Base-by-base conservation (phyloP, 306 rosid species). In the Acacia crassicarpa region DNA sequence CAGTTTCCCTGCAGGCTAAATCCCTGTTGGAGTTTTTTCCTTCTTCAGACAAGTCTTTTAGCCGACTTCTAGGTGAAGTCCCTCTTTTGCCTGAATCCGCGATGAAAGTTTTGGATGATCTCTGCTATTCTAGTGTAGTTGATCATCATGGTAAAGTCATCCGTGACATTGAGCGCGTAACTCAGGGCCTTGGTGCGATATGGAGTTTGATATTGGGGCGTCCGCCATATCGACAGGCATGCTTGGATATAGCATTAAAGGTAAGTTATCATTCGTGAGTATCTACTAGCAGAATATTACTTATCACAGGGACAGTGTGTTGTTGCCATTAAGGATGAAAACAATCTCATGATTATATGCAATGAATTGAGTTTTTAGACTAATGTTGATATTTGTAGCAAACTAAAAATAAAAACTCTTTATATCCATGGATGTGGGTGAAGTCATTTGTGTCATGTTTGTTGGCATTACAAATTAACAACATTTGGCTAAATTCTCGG, bases 171-270 rank as follows among this genome's bases (percentile, higher is more conserved):
- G 99, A 93, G 74, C 98, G 98, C 58, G 96, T 95, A 82, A 95
- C 99, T 68, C 99, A 95, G 85, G 99, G 99, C 72, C 97, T 95
- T 81, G 99, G 99, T 81, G 95, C 99, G 32, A 87, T 92, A 32
- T 95, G 99, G 99, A 90, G 92, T 91, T 91, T 95, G 89, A 93
- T 95, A 74, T 85, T 95, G 87, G 97, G 97, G 44, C 96, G 98
- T 66, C 98, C 97, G 63, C 91, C 77, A 78, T 91, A 91, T 85
- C 97, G 99, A 75, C 93, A 89, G 76, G 88, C 89, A 68, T 92
- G 94, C 89, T 88, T 95, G 86, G 92, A 82, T 79, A 91, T 95
- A 81, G 97, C 93, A 70, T 86, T 95, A 76, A 92, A 92, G 96
- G 99, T 95, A 87, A 81, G 75, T 45, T 79, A 59, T 56, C 71